Evolutionary conservation across 495 filamentous ascomycete genomes (phyloP).

Genomic region (Xylaria venustula): DNA sequence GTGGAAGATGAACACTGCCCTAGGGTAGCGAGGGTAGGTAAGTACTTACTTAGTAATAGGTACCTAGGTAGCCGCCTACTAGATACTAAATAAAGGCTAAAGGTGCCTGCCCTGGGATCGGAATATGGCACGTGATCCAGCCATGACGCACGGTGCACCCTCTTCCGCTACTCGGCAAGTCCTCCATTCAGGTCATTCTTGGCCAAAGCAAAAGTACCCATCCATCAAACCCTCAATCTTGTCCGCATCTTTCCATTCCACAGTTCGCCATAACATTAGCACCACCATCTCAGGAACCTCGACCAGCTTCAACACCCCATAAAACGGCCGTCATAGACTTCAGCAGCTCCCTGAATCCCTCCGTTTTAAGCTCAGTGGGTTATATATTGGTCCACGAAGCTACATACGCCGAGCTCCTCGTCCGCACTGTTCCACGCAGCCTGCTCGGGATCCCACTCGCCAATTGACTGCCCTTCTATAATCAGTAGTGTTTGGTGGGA

Average conservation of each 20-base stretch:
- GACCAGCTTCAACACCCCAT: background rate
- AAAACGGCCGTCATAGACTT: background rate
- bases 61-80: too few species aligned
- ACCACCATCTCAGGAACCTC: background rate
- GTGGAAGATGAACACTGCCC: too few species aligned
- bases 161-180: constrained; percentile 5
- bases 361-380: background rate
- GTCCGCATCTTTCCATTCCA: background rate
- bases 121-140: background rate
- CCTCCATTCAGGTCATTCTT: background rate
- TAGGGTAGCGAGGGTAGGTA: too few species aligned
- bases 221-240: too few species aligned
- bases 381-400: background rate
- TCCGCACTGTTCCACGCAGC: background rate
- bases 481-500: constrained; percentile 18
- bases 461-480: constrained; percentile 12
- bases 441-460: background rate
- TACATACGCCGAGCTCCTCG: background rate
- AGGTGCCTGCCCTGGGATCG: too few species aligned
- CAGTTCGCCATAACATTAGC: background rate
- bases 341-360: background rate
- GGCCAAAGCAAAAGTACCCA: background rate
- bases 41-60: too few species aligned
- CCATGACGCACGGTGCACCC: constrained; percentile 6
- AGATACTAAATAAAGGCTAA: too few species aligned